These are phyloP conservation scores for Sergeia podlipaevii DNA, from an alignment of 208 protist species.

Conservation along the genomic window DNA sequence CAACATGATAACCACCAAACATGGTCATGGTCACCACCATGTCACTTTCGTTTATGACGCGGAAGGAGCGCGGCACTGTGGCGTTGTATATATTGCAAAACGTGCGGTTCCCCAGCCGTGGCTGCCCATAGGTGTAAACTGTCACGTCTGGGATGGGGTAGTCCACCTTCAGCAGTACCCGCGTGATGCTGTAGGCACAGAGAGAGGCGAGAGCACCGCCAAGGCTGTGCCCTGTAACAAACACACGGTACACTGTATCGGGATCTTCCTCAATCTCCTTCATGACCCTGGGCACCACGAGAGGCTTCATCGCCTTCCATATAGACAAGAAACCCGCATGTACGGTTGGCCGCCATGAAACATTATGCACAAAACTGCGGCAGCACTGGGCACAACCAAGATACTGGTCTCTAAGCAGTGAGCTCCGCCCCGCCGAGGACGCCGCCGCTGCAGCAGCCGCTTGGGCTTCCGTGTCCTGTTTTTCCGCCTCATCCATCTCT, in stretches of 20 bases:
- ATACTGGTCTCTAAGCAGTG: neutral
- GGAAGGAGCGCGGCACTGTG: conserved; percentile 76
- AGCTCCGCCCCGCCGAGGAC: conserved; percentile 4
- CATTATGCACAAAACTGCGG: conserved; percentile 13
- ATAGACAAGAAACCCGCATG: conserved; percentile 85
- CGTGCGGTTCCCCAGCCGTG: conserved; percentile 72
- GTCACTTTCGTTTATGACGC: conserved; percentile 90
- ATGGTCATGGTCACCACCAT: conserved; percentile 55
- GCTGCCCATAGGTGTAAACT: conserved; percentile 90
- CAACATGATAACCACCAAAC: conserved; percentile 74
- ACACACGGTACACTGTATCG: conserved; percentile 64
- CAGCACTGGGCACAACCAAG: conserved; percentile 28
- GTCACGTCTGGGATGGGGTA: conserved; percentile 77
- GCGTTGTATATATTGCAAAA: conserved; percentile 79
- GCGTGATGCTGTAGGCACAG: conserved; percentile 76
- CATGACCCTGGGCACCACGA: conserved; percentile 44
- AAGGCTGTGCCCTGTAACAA: conserved; percentile 86
- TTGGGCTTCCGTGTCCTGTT: conserved; percentile 4
- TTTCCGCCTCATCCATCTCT: conserved; percentile 46
- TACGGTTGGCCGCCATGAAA: conserved; percentile 49
- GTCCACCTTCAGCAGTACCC: conserved; percentile 33
- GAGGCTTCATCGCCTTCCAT: conserved; percentile 65
- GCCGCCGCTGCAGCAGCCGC: neutral
- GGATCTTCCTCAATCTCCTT: conserved; percentile 28
- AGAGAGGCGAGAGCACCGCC: conserved; percentile 86